A percentile compares a stretch with the other conserved stretches of the same genome.
Evolutionary conservation across 2,329 filamentous ascomycete genomes (phyloP).

Genomic region (Dactylellina sp.): DNA sequence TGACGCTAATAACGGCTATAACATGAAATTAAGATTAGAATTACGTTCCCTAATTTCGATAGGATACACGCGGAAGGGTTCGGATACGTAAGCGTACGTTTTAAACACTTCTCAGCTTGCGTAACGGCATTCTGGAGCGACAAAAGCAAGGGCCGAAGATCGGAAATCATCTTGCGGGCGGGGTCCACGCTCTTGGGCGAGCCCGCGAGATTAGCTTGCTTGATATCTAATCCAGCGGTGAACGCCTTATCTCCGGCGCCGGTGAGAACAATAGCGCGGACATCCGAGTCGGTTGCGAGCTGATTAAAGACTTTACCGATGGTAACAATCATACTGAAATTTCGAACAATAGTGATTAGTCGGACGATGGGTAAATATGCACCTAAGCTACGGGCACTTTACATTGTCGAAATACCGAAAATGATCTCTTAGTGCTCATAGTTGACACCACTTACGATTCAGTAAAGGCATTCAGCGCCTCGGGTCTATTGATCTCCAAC

Average conservation of each 20-base stretch:
- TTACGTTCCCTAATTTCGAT: neutral
- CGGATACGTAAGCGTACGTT: constrained; percentile 71
- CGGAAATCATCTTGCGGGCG: constrained; percentile 72
- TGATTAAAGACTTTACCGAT: constrained; percentile 77
- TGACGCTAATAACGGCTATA: constrained; percentile 79
- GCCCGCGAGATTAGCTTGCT: constrained; percentile 69
- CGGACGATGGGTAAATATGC: neutral
- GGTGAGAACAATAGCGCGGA: constrained; percentile 82
- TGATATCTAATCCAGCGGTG: constrained; percentile 84
- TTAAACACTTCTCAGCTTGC: constrained; percentile 85
- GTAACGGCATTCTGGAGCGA: constrained; percentile 84
- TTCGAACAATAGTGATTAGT: constrained; percentile 6
- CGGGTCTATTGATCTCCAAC: constrained; percentile 87
- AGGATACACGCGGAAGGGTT: neutral
- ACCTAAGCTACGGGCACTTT: neutral
- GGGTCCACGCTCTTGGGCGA: constrained; percentile 67
- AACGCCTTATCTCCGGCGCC: constrained; percentile 86
- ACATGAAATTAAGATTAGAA: neutral
- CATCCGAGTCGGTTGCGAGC: constrained; percentile 77
- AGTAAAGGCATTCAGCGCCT: constrained; percentile 89
- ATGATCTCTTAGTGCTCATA: neutral
- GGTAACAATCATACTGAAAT: constrained; percentile 80
- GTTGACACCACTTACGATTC: constrained; percentile 68
- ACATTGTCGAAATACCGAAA: neutral
- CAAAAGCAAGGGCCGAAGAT: constrained; percentile 75